Base-by-base conservation (phyloP, 2,329 filamentous ascomycete species). In the Helotiales sp. region DNA sequence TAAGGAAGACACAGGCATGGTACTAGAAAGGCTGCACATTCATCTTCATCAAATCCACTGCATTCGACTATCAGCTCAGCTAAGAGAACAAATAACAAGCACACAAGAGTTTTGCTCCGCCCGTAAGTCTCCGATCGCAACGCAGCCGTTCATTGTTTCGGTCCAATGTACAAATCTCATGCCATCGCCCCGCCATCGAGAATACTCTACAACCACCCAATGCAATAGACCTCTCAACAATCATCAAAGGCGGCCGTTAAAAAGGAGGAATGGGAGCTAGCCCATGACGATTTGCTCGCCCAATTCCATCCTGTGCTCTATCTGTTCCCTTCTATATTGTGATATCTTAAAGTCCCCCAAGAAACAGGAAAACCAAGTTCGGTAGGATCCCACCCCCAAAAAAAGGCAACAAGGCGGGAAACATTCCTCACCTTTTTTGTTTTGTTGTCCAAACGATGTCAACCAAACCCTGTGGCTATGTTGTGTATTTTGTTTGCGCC, bases 401-500 rank as follows among this genome's bases (percentile, higher is more conserved):
- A 34, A 65, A 28, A 20, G 6, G 17, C 15, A 11, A 32, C 5
- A 32, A 43, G 30, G 43, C 26, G 43, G 52, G 22, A 28, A 55
- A n/a, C 30, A 34, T 30, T 30, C 28, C 2, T 17, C 17, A 22
- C 22, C n/a, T 55, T 55, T n/a, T 52, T 37, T 47, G 57, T 60
- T 60, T 60, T 61, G 17, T 47, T 68, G 63, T 61, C 59, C 67
- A 66, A 69, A 66, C 45, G 24, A 60, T 61, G 30, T 54, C 45
- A 67, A 55, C 54, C 59, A 65, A 34, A 65, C 61, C 54, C 37
- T 61, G 54, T 49, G 66, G 57, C 62, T 45, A 55, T 50, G 45
- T 66, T 47, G 47, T 63, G 40, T 61, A 65, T 65, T 63, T 55
- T 59, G 22, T 11, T 67, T 66, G 67, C 66, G 66, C 69, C 66